Base-by-base conservation (phyloP, 352 stramenopile genomes). In the Pythium phragmiticola region DNA sequence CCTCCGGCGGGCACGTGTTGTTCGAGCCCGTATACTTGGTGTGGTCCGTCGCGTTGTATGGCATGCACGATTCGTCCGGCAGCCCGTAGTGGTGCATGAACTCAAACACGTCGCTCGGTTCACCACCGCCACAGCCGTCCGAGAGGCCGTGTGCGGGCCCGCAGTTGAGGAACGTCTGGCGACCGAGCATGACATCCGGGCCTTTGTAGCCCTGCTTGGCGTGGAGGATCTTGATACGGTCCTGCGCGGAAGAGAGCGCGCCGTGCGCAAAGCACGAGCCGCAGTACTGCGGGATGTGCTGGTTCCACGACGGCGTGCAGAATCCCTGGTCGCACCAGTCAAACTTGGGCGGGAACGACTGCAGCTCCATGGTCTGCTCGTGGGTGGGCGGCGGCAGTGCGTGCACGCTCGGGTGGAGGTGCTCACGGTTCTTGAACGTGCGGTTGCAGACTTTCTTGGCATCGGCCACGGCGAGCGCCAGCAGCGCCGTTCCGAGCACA, bases 261-360 rank as follows among this genome's bases (percentile, higher is more conserved):
- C 82, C 78, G 53, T 95, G 88, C 0, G 80, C 84, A 53, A 80
- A 96, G 68, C 87, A 95, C 37, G 87, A 92, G 39, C 88, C 88
- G 61, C 89, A 97, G 71, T 95, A 97, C 62, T 89, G 78, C 37
- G 84, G 84, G 30, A 90, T 89, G 59, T 93, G 84, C 63, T 93
- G 82, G 67, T 91, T 91, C 82, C 84, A 93, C 60, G 82, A 90
- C 17, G 82, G 79, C 43, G 88, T 80, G 55, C 82, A 91, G 60
- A 82, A 88, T 30, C 84, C 82, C 9, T 68, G 74, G 57, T 93
- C 84, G 61, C 84, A 92, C 95, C 96, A 99, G 68, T 96, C 91
- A 63, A 98, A 96, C 36, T 89, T 77, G 51, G 66, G 65, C 0
- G 84, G 84, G 23, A 88, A 89, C 84, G 41, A 78, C 78, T 86